phyloP scores from a whole-genome alignment of 441 rosid species.

The Aleurites moluccanus region DNA sequence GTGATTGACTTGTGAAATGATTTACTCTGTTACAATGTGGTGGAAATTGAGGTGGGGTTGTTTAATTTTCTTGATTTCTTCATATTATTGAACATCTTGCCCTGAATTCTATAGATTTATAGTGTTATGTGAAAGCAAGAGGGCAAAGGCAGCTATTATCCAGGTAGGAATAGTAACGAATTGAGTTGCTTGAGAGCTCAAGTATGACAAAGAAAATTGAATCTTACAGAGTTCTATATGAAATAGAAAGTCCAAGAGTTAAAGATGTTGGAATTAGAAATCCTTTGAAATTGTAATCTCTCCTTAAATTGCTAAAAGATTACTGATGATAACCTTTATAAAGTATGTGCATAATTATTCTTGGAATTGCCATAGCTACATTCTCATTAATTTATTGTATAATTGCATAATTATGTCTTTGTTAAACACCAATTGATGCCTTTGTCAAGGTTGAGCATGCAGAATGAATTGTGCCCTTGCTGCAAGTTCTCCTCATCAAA shows the following conservation, averaged over 20 bases:
- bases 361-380: neutral
- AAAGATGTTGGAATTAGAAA: neutral
- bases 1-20: neutral
- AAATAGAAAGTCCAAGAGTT: neutral
- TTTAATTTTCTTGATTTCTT: neutral
- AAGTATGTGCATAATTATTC: neutral
- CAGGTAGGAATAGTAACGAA: neutral
- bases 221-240: neutral
- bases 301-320: neutral
- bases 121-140: conserved; percentile 24
- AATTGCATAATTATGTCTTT: neutral
- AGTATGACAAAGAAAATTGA: neutral
- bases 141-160: neutral
- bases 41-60: neutral
- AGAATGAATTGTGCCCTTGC: neutral
- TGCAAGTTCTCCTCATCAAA: neutral
- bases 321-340: neutral
- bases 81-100: neutral
- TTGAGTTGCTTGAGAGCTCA: neutral
- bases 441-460: neutral
- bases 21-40: neutral
- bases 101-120: neutral
- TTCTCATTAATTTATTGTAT: neutral
- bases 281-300: neutral
- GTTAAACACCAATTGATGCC: neutral